These are phyloP conservation scores for Phoma sp. DNA, from an alignment of 2,329 filamentous ascomycete genomes.

Conservation along the genomic window DNA sequence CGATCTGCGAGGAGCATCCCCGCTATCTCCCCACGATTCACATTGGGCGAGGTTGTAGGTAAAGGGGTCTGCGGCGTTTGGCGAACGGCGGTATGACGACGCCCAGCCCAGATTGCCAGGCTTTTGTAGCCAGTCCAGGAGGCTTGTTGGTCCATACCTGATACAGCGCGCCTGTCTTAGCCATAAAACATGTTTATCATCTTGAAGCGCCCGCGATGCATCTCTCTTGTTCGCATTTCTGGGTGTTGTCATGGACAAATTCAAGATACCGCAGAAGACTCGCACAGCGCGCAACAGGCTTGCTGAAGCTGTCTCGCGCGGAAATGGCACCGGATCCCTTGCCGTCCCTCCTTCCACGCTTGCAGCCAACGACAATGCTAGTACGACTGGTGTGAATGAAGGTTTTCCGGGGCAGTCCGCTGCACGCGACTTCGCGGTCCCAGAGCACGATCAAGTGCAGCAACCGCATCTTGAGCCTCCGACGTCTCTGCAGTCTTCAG, in stretches of 20 bases:
- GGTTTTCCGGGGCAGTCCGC: constrained; percentile 37
- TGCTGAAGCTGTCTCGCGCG: constrained; percentile 35
- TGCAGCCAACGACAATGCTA: constrained; percentile 40
- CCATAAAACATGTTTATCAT: constrained; percentile 31
- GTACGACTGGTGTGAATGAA: constrained; percentile 41
- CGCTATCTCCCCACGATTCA: constrained; percentile 4
- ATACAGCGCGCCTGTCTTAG: constrained; percentile 14
- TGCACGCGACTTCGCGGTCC: constrained; percentile 43
- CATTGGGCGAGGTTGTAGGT: constrained; percentile 2
- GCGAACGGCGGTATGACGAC: constrained; percentile 28
- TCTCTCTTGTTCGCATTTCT: constrained; percentile 13
- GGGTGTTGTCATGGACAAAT: constrained; percentile 38
- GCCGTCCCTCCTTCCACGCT: constrained; percentile 37
- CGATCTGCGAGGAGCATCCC: constrained; percentile 7
- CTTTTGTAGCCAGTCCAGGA: constrained; percentile 22
- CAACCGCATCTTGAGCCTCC: constrained; percentile 39
- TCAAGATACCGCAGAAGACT: constrained; percentile 38
- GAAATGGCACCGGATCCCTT: constrained; percentile 34
- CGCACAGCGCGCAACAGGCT: constrained; percentile 43
- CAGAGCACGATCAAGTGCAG: constrained; percentile 21
- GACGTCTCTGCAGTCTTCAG: constrained; percentile 44
- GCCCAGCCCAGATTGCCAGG: constrained; percentile 30
- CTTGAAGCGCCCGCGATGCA: constrained; percentile 18
- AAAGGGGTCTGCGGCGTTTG: constrained; percentile 26
- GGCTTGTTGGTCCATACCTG: constrained; percentile 18